phyloP scores from a whole-genome alignment of 164 flowering plant species.

The Cinnamomum chago region DNA sequence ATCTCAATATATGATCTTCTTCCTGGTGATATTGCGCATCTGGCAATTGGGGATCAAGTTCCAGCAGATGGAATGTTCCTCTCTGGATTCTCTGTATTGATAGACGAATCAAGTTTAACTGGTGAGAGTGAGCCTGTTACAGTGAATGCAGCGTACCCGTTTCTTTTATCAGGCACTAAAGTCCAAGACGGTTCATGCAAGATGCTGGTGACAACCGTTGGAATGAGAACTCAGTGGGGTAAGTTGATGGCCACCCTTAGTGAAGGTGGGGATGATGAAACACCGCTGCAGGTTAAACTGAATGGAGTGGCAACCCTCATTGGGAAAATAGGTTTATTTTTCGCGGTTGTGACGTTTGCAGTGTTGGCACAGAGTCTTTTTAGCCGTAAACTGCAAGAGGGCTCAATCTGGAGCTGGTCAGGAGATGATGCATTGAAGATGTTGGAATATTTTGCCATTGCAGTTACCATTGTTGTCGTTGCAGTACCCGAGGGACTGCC shows the following conservation, averaged over 20 bases:
- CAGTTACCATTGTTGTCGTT: constrained; percentile 94
- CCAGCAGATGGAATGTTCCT: constrained; percentile 93
- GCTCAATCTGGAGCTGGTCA: constrained; percentile 66
- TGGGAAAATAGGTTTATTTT: constrained; percentile 84
- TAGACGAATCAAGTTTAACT: constrained; percentile 88
- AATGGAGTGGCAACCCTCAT: constrained; percentile 95
- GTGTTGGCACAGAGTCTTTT: constrained; percentile 78
- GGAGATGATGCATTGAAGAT: constrained; percentile 76
- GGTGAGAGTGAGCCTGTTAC: constrained; percentile 86
- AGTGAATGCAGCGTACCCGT: constrained; percentile 57
- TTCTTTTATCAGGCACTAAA: constrained; percentile 91
- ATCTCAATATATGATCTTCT: constrained; percentile 82
- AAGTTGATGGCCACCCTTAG: constrained; percentile 91
- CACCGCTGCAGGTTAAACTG: constrained; percentile 90
- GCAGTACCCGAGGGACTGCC: constrained; percentile 98
- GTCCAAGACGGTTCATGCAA: constrained; percentile 95
- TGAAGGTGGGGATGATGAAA: constrained; percentile 98
- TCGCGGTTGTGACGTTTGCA: constrained; percentile 89
- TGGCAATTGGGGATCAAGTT: constrained; percentile 84
- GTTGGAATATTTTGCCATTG: constrained; percentile 86
- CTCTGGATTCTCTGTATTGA: constrained; percentile 72
- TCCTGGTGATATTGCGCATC: constrained; percentile 91
- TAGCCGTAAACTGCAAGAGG: constrained; percentile 52
- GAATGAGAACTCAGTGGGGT: constrained; percentile 99
- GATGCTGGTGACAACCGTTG: constrained; percentile 92